Percentiles rank a stretch among this genome's conserved stretches.
Evolutionary conservation across 441 rosid genomes (phyloP).

Genomic region (Theobroma grandiflorum): DNA sequence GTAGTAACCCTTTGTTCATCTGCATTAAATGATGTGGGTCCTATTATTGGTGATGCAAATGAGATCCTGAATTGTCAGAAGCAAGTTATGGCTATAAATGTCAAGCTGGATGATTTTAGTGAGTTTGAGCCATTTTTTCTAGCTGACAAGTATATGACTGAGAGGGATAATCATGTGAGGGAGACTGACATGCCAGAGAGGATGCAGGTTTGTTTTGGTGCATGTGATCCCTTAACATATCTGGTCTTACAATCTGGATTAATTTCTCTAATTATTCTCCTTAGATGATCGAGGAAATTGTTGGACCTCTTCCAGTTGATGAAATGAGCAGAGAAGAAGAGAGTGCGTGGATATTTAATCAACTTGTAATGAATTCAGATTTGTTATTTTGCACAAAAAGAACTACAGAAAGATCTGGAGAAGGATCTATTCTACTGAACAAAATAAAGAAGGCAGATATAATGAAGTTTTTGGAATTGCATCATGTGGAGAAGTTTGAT

Average conservation of each 20-base stretch:
- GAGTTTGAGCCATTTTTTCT: slow-evolving; percentile 89
- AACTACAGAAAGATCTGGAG: slow-evolving; percentile 42
- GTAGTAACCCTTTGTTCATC: slow-evolving; percentile 68
- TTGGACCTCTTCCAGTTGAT: slow-evolving; percentile 65
- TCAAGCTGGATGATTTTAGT: slow-evolving; percentile 50
- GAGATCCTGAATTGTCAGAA: slow-evolving; percentile 65
- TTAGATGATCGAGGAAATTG: slow-evolving; percentile 75
- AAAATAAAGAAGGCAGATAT: slow-evolving; percentile 45
- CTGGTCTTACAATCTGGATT: not conserved
- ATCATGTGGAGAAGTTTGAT: slow-evolving; percentile 87
- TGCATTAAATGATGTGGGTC: slow-evolving; percentile 76
- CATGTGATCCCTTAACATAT: not conserved
- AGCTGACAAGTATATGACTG: slow-evolving; percentile 90
- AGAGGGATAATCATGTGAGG: slow-evolving; percentile 76
- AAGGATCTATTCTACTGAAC: not conserved
- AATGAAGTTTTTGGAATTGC: slow-evolving; percentile 67
- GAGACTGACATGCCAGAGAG: slow-evolving; percentile 88
- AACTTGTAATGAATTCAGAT: slow-evolving; percentile 56
- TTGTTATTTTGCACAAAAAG: slow-evolving; percentile 48
- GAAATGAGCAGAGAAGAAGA: slow-evolving; percentile 63
- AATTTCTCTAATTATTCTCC: slow-evolving; percentile 22
- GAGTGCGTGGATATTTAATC: slow-evolving; percentile 74
- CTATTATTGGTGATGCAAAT: slow-evolving; percentile 73
- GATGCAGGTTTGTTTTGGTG: slow-evolving; percentile 67
- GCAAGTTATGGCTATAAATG: slow-evolving; percentile 39